phyloP scores from a whole-genome alignment of 257 asterid species.

The Fraxinus americana region DNA sequence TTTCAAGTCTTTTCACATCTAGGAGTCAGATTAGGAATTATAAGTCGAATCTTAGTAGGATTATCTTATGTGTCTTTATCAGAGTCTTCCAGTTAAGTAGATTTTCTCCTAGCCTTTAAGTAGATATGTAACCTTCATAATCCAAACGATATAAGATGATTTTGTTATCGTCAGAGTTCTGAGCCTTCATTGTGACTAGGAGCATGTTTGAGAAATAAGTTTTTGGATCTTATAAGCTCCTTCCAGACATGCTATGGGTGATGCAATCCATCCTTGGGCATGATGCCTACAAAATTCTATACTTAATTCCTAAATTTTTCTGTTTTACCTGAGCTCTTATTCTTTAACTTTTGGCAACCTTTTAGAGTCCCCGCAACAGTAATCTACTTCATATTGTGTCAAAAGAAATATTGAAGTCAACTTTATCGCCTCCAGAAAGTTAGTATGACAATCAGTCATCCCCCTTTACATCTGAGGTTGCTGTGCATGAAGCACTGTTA shows the following conservation, averaged over 20 bases:
- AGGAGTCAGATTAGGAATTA: background rate
- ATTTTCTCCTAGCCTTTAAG: background rate
- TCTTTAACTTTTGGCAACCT: background rate
- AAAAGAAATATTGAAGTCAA: background rate
- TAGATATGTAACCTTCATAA: background rate
- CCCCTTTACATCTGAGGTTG: background rate
- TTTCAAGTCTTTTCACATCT: background rate
- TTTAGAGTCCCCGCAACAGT: background rate
- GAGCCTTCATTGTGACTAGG: background rate
- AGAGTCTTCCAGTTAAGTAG: background rate
- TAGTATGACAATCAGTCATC: background rate
- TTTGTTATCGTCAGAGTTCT: background rate
- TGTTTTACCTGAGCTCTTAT: background rate
- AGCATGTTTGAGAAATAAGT: background rate
- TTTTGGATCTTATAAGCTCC: background rate
- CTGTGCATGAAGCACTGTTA: background rate
- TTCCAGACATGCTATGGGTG: background rate
- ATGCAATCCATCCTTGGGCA: background rate
- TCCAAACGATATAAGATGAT: background rate
- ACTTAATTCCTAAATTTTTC: background rate
- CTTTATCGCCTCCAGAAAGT: background rate
- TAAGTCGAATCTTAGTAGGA: background rate
- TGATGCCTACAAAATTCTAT: background rate
- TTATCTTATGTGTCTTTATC: background rate
- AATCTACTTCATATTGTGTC: conserved; percentile 1